Conservation (phyloP, 1,284 basidiomycete genomes). For the Butyriboletus regius region DNA sequence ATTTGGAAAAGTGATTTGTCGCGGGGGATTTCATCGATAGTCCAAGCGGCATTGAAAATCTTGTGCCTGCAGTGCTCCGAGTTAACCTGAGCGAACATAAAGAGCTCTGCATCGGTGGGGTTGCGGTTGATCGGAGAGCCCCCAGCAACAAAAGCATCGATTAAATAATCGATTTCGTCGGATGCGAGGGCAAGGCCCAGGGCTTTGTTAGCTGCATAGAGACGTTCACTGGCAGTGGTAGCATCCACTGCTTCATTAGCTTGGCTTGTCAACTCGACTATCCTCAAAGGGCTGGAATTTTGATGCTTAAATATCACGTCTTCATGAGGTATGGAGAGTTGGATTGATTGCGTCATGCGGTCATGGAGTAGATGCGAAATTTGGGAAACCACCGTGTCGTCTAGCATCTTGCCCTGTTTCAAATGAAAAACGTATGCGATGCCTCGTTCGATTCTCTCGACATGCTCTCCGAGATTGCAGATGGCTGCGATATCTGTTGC, state of each 20-base stretch:
- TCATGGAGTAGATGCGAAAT: constrained; percentile 77
- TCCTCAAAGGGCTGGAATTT: constrained; percentile 62
- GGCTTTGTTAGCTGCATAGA: constrained; percentile 73
- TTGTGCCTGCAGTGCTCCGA: constrained; percentile 99
- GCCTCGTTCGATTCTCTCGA: constrained; percentile 82
- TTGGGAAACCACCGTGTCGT: constrained; percentile 37
- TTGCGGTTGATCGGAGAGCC: constrained; percentile 60
- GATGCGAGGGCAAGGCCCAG: constrained; percentile 85
- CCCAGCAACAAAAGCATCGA: constrained; percentile 78
- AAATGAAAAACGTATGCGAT: constrained; percentile 66
- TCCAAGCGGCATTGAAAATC: constrained; percentile 98
- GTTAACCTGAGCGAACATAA: constrained; percentile 99
- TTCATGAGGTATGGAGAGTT: constrained; percentile 53
- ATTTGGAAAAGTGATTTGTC: constrained; percentile 87
- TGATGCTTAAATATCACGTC: constrained; percentile 66
- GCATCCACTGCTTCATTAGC: constrained; percentile 28
- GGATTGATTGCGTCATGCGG: constrained; percentile 87
- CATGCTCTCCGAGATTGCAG: constrained; percentile 66
- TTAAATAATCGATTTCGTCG: constrained; percentile 90
- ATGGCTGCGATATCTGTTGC: constrained; percentile 90
- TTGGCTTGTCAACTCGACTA: constrained; percentile 50
- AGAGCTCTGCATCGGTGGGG: constrained; percentile 94
- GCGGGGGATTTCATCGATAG: constrained; percentile 66
- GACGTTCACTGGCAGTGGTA: constrained; percentile 45
- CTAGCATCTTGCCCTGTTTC: constrained; percentile 37